Conservation (phyloP, 352 stramenopile species). For the Phytophthora lateralis region DNA sequence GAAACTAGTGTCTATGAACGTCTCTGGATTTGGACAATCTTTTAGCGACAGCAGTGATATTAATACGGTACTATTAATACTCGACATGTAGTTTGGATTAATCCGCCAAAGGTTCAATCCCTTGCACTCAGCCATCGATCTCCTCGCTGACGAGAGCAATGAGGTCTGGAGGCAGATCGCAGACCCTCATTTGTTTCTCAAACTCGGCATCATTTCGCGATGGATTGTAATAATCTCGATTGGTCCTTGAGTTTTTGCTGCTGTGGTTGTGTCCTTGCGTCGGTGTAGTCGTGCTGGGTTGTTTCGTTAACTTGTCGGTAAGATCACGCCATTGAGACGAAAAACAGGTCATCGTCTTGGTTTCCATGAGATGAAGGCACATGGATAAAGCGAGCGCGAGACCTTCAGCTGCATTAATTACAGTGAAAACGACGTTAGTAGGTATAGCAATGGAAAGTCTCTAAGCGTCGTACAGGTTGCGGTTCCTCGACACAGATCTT, state of each 20-base stretch:
- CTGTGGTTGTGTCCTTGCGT: neutral
- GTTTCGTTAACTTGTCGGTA: slow-evolving; percentile 14
- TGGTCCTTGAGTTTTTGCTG: neutral
- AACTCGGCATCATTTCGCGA: slow-evolving; percentile 23
- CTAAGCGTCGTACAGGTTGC: slow-evolving; percentile 27
- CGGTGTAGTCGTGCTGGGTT: slow-evolving; percentile 1
- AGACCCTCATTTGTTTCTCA: slow-evolving; percentile 24
- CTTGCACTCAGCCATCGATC: too few relatives aligned
- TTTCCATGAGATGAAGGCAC: slow-evolving; percentile 39
- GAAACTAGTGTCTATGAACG: too few relatives aligned
- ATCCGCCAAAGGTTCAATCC: too few relatives aligned
- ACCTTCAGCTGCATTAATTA: slow-evolving; percentile 30
- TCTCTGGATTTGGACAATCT: too few relatives aligned
- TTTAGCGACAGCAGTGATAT: too few relatives aligned
- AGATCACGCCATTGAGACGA: slow-evolving; percentile 42
- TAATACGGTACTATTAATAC: too few relatives aligned
- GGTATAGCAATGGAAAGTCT: neutral
- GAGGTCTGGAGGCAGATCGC: slow-evolving; percentile 44
- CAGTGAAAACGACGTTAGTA: neutral
- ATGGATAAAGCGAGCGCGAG: slow-evolving; percentile 38
- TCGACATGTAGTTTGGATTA: too few relatives aligned
- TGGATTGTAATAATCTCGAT: neutral
- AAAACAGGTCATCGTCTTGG: slow-evolving; percentile 34
- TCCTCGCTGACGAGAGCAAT: slow-evolving; percentile 33
- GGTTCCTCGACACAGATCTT: slow-evolving; percentile 61